phyloP scores from a whole-genome alignment of 192 early-diverging fungal species.

The Backusella tarrabulga region DNA sequence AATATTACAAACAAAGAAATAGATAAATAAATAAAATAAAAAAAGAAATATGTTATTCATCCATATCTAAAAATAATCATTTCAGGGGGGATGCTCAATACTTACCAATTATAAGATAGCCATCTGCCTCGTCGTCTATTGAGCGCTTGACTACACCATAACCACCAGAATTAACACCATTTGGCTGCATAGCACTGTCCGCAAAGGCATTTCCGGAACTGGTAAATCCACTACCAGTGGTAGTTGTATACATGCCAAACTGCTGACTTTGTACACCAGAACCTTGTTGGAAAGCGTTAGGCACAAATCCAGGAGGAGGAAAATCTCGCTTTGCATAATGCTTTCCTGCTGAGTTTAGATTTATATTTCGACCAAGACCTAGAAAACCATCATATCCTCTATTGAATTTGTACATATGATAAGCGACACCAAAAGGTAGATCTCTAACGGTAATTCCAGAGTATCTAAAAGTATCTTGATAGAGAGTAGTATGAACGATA shows the following conservation, averaged over 20 bases:
- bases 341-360: slow-evolving; percentile 21
- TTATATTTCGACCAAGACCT: slow-evolving; percentile 30
- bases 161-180: slow-evolving; percentile 8
- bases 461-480: slow-evolving; percentile 25
- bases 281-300: slow-evolving; percentile 25
- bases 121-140: slow-evolving; percentile 17
- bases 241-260: slow-evolving; percentile 29
- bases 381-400: slow-evolving; percentile 34
- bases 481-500: slow-evolving; percentile 29
- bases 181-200: background rate
- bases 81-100: background rate
- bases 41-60: background rate
- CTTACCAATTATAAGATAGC: slow-evolving; percentile 36
- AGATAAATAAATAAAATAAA: background rate
- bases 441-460: slow-evolving; percentile 21
- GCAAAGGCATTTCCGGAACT: background rate
- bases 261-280: slow-evolving; percentile 26
- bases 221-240: background rate
- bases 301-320: slow-evolving; percentile 18
- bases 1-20: background rate
- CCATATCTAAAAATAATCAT: slow-evolving; percentile 4
- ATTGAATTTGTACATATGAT: slow-evolving; percentile 31
- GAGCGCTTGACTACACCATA: background rate
- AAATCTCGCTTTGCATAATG: slow-evolving; percentile 20
- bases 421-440: slow-evolving; percentile 34